Conservation (phyloP, 2,329 filamentous ascomycete genomes). For the Parascedosporium putredinis region DNA sequence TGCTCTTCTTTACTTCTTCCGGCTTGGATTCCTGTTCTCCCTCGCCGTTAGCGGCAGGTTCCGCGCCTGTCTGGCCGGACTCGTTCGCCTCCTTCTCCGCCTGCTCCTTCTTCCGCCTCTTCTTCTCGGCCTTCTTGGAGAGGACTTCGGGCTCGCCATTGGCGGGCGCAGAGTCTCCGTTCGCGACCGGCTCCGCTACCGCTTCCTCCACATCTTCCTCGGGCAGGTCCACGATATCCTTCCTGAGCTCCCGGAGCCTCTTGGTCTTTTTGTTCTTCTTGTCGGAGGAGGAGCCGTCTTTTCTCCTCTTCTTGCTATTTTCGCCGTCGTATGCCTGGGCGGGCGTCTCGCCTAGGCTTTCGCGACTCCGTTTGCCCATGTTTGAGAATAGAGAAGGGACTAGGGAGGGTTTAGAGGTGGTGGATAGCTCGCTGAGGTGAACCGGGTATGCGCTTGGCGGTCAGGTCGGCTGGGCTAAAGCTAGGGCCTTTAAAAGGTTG, state of each 20-base stretch:
- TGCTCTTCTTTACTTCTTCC: constrained; percentile 19
- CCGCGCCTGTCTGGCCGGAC: not conserved
- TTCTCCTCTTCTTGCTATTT: constrained; percentile 6
- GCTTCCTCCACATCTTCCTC: not conserved
- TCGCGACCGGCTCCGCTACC: not conserved
- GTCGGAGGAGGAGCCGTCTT: not conserved
- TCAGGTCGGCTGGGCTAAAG: too few species aligned
- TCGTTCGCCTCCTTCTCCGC: not conserved
- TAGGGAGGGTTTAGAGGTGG: not conserved
- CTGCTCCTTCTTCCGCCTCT: constrained; percentile 1
- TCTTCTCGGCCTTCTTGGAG: constrained; percentile 7
- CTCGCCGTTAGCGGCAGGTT: not conserved
- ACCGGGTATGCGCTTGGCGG: too few species aligned
- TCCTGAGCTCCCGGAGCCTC: constrained; percentile 6
- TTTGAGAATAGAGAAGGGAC: not conserved
- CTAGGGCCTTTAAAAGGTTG: too few species aligned
- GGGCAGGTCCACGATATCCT: constrained; percentile 5
- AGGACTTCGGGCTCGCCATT: not conserved
- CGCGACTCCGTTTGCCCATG: constrained; percentile 8
- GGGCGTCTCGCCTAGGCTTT: not conserved
- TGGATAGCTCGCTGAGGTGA: too few species aligned
- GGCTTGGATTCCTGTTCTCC: constrained; percentile 17
- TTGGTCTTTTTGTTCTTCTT: constrained; percentile 7
- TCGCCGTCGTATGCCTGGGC: constrained; percentile 1
- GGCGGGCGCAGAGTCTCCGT: not conserved